phyloP scores from a whole-genome alignment of 2,329 filamentous ascomycete genomes.

The Cladophialophora carrionii region DNA sequence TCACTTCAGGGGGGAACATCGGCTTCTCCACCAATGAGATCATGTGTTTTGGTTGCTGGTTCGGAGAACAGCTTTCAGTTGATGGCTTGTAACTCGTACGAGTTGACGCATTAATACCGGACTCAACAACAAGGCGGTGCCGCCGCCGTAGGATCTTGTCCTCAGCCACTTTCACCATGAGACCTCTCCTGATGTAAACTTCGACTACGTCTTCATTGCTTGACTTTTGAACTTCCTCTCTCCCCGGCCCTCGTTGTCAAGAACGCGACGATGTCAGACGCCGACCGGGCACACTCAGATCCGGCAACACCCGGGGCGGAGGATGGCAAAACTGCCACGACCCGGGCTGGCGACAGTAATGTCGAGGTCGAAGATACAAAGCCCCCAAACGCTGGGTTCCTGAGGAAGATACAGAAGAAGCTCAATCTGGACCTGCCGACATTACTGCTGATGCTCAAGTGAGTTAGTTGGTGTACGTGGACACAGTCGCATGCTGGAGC shows the following conservation, averaged over 20 bases:
- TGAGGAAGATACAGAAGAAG: conserved; percentile 27
- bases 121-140: background rate
- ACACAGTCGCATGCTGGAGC: background rate
- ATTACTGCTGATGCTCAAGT: conserved; percentile 36
- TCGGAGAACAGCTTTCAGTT: background rate
- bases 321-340: conserved; percentile 11
- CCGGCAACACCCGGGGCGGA: background rate
- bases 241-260: background rate
- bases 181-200: conserved; percentile 4
- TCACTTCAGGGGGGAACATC: too few species aligned
- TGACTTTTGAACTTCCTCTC: background rate
- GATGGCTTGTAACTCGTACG: background rate
- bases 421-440: conserved; percentile 32
- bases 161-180: background rate
- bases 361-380: conserved; percentile 16
- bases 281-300: conserved; percentile 8
- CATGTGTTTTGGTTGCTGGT: background rate
- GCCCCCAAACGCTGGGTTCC: conserved; percentile 23
- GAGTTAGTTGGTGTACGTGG: background rate
- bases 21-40: background rate
- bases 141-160: background rate
- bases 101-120: background rate
- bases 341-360: background rate
- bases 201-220: background rate
- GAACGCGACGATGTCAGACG: conserved; percentile 8